A percentile compares a stretch with the other conserved stretches of the same genome.
These are phyloP conservation scores for Durotheca rogersii DNA, from an alignment of 495 filamentous ascomycete species.

Conservation along the genomic window DNA sequence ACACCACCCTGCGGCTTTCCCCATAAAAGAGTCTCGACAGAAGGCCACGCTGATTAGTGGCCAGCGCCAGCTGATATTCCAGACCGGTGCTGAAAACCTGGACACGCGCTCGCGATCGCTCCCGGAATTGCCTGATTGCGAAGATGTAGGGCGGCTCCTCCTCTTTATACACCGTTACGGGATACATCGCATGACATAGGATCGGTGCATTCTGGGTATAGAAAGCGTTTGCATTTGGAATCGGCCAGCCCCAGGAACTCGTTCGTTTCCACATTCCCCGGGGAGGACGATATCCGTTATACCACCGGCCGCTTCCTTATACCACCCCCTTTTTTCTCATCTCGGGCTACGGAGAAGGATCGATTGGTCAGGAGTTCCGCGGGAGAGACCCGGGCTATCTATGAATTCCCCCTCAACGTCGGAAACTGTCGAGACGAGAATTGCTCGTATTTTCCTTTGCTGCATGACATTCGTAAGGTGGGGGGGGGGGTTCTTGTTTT, in stretches of 20 bases:
- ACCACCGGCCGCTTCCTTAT: conserved; percentile 16
- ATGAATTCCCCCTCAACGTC: conserved; percentile 9
- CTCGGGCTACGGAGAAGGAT: conserved; percentile 3
- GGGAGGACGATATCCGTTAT: conserved; percentile 9
- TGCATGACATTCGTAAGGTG: not conserved
- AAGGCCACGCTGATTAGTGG: conserved; percentile 10
- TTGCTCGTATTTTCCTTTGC: conserved; percentile 1
- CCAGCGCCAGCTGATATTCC: not conserved
- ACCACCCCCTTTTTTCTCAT: conserved; percentile 19
- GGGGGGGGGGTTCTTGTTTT: conserved; percentile 1
- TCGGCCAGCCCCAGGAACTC: conserved; percentile 7
- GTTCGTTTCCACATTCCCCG: conserved; percentile 14
- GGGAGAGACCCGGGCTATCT: not conserved
- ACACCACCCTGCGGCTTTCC: conserved; percentile 3
- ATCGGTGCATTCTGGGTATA: conserved; percentile 16
- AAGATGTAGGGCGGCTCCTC: not conserved
- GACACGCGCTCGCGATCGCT: not conserved
- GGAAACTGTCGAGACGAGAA: not conserved
- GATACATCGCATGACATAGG: conserved; percentile 14
- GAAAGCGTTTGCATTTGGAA: conserved; percentile 24
- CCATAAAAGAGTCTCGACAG: conserved; percentile 3
- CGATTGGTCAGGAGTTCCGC: conserved; percentile 13
- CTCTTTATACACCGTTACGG: not conserved
- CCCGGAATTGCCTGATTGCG: conserved; percentile 5
- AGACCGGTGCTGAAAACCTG: not conserved